phyloP scores from a whole-genome alignment of 2,329 filamentous ascomycete genomes.

The Monascus ruber region DNA sequence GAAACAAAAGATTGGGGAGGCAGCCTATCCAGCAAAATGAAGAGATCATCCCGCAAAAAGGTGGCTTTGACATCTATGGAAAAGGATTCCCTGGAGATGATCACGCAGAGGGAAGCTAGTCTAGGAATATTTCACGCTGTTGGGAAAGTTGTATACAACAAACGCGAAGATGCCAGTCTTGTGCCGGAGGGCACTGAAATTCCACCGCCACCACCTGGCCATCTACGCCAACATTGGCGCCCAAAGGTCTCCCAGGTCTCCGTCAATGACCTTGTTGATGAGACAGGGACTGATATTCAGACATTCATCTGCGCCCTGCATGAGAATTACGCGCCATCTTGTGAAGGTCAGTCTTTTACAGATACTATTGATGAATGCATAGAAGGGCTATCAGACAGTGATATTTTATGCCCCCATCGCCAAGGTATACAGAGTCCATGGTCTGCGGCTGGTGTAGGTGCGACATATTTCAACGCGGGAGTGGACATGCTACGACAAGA shows the following conservation, averaged over 20 bases:
- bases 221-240: constrained; percentile 46
- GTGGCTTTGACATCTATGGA: constrained; percentile 59
- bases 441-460: constrained; percentile 48
- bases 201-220: constrained; percentile 48
- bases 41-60: constrained; percentile 42
- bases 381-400: constrained; percentile 74
- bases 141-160: constrained; percentile 94
- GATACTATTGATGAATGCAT: constrained; percentile 78
- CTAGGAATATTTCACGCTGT: constrained; percentile 94
- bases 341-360: constrained; percentile 53
- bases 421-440: constrained; percentile 14
- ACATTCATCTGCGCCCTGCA: constrained; percentile 86
- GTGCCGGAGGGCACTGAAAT: constrained; percentile 25
- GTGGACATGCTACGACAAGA: constrained; percentile 72
- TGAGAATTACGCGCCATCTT: constrained; percentile 87
- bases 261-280: constrained; percentile 72
- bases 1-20: constrained; percentile 63
- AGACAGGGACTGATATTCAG: constrained; percentile 81
- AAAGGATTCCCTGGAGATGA: constrained; percentile 63
- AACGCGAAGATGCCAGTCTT: constrained; percentile 50
- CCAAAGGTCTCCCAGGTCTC: constrained; percentile 54
- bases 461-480: constrained; percentile 35
- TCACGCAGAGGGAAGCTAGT: constrained; percentile 78
- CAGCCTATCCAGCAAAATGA: constrained; percentile 57
- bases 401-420: constrained; percentile 63